phyloP scores from a whole-genome alignment of 805 yeast species.

The Candida chilensis region DNA sequence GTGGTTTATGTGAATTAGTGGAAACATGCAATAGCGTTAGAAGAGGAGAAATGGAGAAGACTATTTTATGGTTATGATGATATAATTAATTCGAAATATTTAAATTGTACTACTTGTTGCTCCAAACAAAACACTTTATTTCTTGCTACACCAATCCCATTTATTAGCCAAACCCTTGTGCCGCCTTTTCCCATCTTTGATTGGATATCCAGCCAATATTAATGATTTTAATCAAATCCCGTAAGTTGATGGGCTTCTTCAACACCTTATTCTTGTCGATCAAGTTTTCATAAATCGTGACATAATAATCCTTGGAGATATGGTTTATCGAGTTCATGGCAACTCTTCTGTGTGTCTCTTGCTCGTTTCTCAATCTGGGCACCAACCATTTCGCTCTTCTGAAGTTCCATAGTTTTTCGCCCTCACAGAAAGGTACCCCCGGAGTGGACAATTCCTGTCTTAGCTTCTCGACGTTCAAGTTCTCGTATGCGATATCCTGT shows the following conservation, averaged over 20 bases:
- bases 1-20: too few species aligned
- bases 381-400: slow-evolving; percentile 63
- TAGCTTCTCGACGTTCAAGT: slow-evolving; percentile 15
- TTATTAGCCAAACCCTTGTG: slow-evolving; percentile 23
- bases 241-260: slow-evolving; percentile 62
- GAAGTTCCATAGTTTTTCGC: slow-evolving; percentile 58
- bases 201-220: slow-evolving; percentile 81
- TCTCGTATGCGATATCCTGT: slow-evolving; percentile 4
- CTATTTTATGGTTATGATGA: too few species aligned
- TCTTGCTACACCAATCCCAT: too few species aligned
- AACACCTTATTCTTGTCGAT: slow-evolving; percentile 64
- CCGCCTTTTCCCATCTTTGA: slow-evolving; percentile 61
- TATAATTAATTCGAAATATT: too few species aligned
- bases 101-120: too few species aligned
- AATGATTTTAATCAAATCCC: slow-evolving; percentile 61
- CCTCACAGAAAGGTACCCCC: slow-evolving; percentile 35
- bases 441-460: slow-evolving; percentile 15
- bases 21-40: too few species aligned
- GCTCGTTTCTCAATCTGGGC: slow-evolving; percentile 16
- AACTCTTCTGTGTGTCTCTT: slow-evolving; percentile 6
- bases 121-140: too few species aligned
- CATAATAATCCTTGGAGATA: slow-evolving; percentile 41
- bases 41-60: too few species aligned
- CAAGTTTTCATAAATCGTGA: slow-evolving; percentile 57
- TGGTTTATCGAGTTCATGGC: slow-evolving; percentile 14